Evolutionary conservation across 331 rosid species (phyloP), one percentile per base, ranked within the genome.

Genomic region (Pyrus hybrid): DNA sequence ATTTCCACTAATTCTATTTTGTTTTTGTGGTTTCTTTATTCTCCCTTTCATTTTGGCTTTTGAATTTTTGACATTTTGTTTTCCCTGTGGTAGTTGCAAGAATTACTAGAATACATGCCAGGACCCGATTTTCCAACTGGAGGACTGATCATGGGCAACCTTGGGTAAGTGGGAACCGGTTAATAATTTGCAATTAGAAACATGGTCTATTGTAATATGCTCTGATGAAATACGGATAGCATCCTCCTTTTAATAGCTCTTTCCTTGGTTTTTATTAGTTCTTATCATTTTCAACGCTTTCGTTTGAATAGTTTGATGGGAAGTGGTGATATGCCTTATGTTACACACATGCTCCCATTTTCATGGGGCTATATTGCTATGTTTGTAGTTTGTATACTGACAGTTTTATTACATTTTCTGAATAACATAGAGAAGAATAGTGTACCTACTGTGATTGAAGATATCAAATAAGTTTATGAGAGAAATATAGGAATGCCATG

Each of bases 81-180:
- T 81, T 77, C 47, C 78, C 60, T 76, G 47, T 79, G 67, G 63
- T 81, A 94, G 97, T 75, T 94, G 79, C 99, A 94, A 89, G 99
- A 94, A 86, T 84, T 94, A 86, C 88, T 94, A 77, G 99, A 94
- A 82, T 94, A 92, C 91, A 94, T 94, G 99, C 99, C 99, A 37
- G 99, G 96, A 77, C 99, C 99, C 12, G 99, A 94, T 82, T 94
- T 94, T 86, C 99, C 97, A 18, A 92, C 99, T 16, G 99, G 99
- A 67, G 97, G 97, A 85, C 57, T 94, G 77, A 90, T 94, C 69
- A 94, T 94, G 99, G 99, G 99, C 64, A 94, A 89, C 80, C 63
- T 86, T 85, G 99, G 99, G 99, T 94, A 78, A 74, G 93, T 79
- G 30, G 70, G 70, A 75, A 32, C 29, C 32, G 21, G 35, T 63